phyloP scores from a whole-genome alignment of 768 basidiomycete species.

The Naganishia vaughanmartiniae region DNA sequence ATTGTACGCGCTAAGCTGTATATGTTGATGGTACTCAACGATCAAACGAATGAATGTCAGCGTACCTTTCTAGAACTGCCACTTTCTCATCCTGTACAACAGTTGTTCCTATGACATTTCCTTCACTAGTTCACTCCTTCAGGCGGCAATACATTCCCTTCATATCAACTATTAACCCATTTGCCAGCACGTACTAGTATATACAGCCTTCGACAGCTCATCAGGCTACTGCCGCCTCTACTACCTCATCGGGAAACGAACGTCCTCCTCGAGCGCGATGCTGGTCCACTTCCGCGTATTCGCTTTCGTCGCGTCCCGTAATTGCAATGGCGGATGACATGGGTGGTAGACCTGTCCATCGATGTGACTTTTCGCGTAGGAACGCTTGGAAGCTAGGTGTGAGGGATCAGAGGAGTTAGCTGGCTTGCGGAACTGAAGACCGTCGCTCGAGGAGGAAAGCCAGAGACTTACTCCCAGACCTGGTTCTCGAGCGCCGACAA shows the following conservation, averaged over 20 bases:
- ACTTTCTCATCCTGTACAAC: no score
- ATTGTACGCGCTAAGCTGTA: no score
- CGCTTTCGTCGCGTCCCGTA: conserved; percentile 44
- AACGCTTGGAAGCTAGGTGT: conserved; percentile 66
- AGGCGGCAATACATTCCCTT: no score
- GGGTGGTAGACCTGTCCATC: conserved; percentile 7
- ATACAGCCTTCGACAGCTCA: background rate
- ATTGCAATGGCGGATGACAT: conserved; percentile 30
- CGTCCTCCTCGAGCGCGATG: conserved; percentile 46
- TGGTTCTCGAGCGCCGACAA: conserved; percentile 58
- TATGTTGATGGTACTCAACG: no score
- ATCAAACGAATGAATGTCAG: no score
- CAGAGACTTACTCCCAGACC: conserved; percentile 60
- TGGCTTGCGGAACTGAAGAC: background rate
- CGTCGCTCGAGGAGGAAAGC: background rate
- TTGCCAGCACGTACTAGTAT: conserved; percentile 30
- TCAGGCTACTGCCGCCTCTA: conserved; percentile 26
- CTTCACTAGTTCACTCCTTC: no score
- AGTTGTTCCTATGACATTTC: no score
- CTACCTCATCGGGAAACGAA: conserved; percentile 7
- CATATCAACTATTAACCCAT: no score
- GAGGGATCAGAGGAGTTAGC: no score
- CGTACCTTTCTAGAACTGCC: no score
- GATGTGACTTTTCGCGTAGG: conserved; percentile 63
- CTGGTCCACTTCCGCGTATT: conserved; percentile 61